These are phyloP conservation scores for Abrus pulchellus DNA, from an alignment of 306 rosid genomes.

Conservation along the genomic window DNA sequence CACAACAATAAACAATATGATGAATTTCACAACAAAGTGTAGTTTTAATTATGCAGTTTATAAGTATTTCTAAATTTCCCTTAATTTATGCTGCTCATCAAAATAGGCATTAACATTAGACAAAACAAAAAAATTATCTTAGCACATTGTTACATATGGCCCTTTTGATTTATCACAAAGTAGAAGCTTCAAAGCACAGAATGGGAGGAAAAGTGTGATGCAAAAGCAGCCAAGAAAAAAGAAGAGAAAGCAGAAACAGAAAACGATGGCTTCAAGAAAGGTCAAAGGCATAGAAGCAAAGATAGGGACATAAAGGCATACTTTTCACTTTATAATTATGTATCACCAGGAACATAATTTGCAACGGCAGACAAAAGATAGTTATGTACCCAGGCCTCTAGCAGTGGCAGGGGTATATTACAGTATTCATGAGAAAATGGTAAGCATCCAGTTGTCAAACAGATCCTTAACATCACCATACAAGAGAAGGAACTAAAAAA, in stretches of 20 bases:
- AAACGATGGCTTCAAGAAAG: not conserved
- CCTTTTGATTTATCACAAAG: no score
- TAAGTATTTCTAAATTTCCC: not conserved
- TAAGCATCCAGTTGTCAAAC: constrained; percentile 8
- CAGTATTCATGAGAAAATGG: constrained; percentile 21
- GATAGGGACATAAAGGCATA: not conserved
- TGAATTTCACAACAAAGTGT: not conserved
- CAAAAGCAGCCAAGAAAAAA: no score
- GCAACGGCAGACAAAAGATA: not conserved
- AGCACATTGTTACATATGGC: no score
- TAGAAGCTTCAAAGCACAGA: no score
- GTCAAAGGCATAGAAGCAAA: not conserved
- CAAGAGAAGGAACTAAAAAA: constrained; percentile 9
- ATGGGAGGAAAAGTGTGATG: no score
- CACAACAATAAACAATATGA: not conserved
- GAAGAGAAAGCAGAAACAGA: no score
- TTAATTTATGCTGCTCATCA: not conserved
- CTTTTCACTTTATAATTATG: constrained; percentile 7
- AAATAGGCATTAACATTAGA: not conserved
- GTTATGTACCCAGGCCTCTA: not conserved
- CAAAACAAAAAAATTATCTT: no score
- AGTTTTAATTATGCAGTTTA: not conserved
- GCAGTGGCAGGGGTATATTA: not conserved
- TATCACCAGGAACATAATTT: constrained; percentile 27
- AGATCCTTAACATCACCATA: constrained; percentile 26